A percentile compares a stretch with the other conserved stretches of the same genome.
These are phyloP conservation scores for Ogataea trehaloabstinens DNA, from an alignment of 805 yeast species.

Conservation along the genomic window DNA sequence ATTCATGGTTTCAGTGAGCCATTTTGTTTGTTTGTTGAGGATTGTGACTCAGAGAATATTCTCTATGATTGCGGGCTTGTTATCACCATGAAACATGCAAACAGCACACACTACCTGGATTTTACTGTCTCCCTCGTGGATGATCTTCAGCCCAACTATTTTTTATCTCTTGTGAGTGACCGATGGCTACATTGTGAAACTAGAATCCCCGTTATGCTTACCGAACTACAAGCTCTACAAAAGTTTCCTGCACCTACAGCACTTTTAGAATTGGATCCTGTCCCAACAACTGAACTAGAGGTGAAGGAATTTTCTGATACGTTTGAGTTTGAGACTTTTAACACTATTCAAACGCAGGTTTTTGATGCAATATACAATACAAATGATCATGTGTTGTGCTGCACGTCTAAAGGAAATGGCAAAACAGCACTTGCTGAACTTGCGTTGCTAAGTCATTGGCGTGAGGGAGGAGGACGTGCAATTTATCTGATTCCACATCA, in stretches of 20 bases:
- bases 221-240: slow-evolving; percentile 54
- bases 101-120: slow-evolving; percentile 56
- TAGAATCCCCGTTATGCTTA: slow-evolving; percentile 58
- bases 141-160: slow-evolving; percentile 68
- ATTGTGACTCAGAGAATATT: slow-evolving; percentile 75
- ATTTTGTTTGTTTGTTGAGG: slow-evolving; percentile 75
- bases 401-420: slow-evolving; percentile 75
- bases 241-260: slow-evolving; percentile 63
- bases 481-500: slow-evolving; percentile 70
- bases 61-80: slow-evolving; percentile 56
- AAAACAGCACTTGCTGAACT: slow-evolving; percentile 71
- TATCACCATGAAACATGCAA: slow-evolving; percentile 48
- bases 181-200: slow-evolving; percentile 79
- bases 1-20: slow-evolving; percentile 65
- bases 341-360: slow-evolving; percentile 70
- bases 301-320: slow-evolving; percentile 44
- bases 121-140: slow-evolving; percentile 60
- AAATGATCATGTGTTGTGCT: slow-evolving; percentile 56
- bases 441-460: slow-evolving; percentile 73
- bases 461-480: slow-evolving; percentile 62
- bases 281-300: slow-evolving; percentile 49
- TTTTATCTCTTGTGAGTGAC: slow-evolving; percentile 71
- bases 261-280: slow-evolving; percentile 48
- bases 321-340: slow-evolving; percentile 56
- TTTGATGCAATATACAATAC: slow-evolving; percentile 58